A percentile compares a stretch with the other conserved stretches of the same genome.
These are phyloP conservation scores for Parietaria judaica DNA, from an alignment of 306 rosid genomes.

Conservation along the genomic window DNA sequence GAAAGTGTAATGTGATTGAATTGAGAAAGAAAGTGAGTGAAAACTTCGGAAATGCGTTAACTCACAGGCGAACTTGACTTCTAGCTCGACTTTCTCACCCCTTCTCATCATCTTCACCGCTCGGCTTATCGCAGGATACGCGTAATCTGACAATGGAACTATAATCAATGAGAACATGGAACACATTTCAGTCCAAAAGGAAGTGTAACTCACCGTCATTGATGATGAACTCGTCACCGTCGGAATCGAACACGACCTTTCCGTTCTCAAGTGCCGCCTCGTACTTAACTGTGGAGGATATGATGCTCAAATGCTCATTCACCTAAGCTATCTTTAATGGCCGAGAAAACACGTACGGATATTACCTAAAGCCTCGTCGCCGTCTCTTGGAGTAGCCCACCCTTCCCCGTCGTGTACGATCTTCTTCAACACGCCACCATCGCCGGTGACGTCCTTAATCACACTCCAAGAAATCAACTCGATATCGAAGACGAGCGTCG, in stretches of 20 bases:
- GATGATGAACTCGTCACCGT: conserved; percentile 36
- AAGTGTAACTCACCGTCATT: conserved; percentile 37
- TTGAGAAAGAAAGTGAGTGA: not conserved
- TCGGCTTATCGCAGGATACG: conserved; percentile 50
- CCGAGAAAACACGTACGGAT: not conserved
- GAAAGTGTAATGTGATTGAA: not conserved
- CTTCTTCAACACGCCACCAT: conserved; percentile 60
- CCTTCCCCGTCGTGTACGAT: conserved; percentile 42
- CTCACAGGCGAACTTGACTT: conserved; percentile 41
- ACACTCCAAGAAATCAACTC: conserved; percentile 49
- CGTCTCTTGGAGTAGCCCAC: conserved; percentile 53
- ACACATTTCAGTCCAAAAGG: not conserved
- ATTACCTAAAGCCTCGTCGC: conserved; percentile 52
- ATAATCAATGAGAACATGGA: not conserved
- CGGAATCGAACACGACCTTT: conserved; percentile 25
- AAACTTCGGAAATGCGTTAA: not conserved
- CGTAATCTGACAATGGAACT: conserved; percentile 25
- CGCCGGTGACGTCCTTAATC: conserved; percentile 44
- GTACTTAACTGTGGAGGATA: conserved; percentile 36
- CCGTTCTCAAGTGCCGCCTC: conserved; percentile 46
- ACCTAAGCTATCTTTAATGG: no score
- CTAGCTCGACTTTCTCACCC: conserved; percentile 55
- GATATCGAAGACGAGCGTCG: conserved; percentile 49
- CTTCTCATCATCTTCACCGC: conserved; percentile 65
- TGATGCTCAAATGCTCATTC: not conserved